phyloP scores from a whole-genome alignment of 108 stramenopile genomes.

The Skeletonema tropicum region DNA sequence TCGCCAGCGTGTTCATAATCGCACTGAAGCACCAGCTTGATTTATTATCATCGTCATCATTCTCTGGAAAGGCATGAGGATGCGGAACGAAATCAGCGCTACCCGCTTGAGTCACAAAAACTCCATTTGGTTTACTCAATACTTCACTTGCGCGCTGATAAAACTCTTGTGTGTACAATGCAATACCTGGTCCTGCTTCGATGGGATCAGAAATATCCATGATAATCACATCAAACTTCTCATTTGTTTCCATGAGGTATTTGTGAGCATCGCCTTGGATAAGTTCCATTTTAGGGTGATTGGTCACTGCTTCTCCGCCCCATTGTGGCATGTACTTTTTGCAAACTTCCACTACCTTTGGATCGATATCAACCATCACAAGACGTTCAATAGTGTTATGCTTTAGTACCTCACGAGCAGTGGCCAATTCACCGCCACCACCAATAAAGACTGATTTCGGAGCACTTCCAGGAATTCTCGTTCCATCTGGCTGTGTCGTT shows the following conservation, averaged over 20 bases:
- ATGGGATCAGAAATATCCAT: conserved; percentile 93
- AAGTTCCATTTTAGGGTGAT: conserved; percentile 72
- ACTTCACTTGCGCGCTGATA: conserved; percentile 68
- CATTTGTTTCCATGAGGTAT: conserved; percentile 55
- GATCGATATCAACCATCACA: conserved; percentile 92
- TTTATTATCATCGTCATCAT: conserved; percentile 47
- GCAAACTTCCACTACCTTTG: conserved; percentile 77
- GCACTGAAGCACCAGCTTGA: conserved; percentile 65
- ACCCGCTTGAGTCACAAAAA: conserved; percentile 89
- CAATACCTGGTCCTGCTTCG: conserved; percentile 91
- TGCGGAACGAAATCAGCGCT: conserved; percentile 58
- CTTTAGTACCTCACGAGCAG: conserved; percentile 83
- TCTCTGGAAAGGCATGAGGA: conserved; percentile 44
- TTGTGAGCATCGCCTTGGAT: conserved; percentile 76
- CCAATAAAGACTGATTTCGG: conserved; percentile 87
- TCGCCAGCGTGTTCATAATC: conserved; percentile 80
- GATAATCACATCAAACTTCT: conserved; percentile 81
- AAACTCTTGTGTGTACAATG: conserved; percentile 92
- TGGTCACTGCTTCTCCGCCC: conserved; percentile 71
- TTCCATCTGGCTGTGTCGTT: neutral
- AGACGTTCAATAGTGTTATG: conserved; percentile 76
- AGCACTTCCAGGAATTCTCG: conserved; percentile 7
- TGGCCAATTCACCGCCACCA: conserved; percentile 90
- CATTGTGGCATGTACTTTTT: conserved; percentile 77
- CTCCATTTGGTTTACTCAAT: conserved; percentile 55